phyloP scores from a whole-genome alignment of 2,329 filamentous ascomycete species.

The Cladobotryum protrusum region DNA sequence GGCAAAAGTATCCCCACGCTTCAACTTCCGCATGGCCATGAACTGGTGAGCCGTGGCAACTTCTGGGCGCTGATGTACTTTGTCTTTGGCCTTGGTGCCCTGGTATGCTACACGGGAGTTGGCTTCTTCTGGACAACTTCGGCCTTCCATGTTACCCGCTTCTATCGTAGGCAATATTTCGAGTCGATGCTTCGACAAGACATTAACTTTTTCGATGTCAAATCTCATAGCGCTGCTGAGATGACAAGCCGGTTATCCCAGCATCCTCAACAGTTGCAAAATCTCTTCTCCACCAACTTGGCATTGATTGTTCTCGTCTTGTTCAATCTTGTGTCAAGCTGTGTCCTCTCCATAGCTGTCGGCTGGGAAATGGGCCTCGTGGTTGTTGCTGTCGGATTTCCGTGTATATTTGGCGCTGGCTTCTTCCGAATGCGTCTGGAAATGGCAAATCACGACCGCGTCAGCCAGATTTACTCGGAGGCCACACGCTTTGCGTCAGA shows the following conservation, averaged over 20 bases:
- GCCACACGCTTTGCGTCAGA: no score
- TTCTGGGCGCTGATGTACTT: slow-evolving; percentile 46
- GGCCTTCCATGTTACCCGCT: background rate
- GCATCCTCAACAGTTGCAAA: background rate
- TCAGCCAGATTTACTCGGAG: no score
- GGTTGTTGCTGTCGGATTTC: slow-evolving; percentile 30
- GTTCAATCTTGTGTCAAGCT: slow-evolving; percentile 25
- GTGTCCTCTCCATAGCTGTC: slow-evolving; percentile 24
- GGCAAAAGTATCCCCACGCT: no score
- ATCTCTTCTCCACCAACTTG: slow-evolving; percentile 16
- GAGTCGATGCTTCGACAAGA: background rate
- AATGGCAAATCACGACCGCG: no score
- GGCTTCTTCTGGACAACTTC: slow-evolving; percentile 3
- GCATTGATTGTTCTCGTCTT: slow-evolving; percentile 23
- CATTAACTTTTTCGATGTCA: slow-evolving; percentile 2
- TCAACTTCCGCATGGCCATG: no score
- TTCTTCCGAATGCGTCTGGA: slow-evolving; percentile 48
- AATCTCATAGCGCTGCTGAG: background rate
- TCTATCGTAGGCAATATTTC: slow-evolving; percentile 2
- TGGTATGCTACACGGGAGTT: slow-evolving; percentile 26
- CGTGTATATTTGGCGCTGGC: slow-evolving; percentile 28
- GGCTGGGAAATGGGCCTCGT: slow-evolving; percentile 34
- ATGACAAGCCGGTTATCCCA: no score
- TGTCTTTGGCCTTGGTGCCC: slow-evolving; percentile 32
- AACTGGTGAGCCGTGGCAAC: no score